Evolutionary conservation across 2,329 filamentous ascomycete species (phyloP).

Genomic region (Stylonectria norvegica): DNA sequence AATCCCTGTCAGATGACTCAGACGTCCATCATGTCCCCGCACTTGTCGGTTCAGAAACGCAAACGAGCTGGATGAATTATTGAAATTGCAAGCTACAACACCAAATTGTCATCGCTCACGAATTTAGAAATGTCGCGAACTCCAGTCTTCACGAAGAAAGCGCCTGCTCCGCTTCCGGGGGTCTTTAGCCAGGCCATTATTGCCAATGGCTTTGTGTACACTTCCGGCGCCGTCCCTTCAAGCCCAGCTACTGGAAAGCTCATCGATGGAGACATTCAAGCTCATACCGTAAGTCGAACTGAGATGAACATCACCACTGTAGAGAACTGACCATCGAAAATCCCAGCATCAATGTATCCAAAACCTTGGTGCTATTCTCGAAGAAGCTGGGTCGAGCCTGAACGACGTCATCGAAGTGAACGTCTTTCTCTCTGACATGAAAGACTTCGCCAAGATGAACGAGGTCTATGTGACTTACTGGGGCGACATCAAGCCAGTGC

Average conservation of each 20-base stretch:
- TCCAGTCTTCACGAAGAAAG: constrained; percentile 22
- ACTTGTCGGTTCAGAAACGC: too few species aligned
- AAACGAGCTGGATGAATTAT: too few species aligned
- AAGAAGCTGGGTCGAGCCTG: constrained; percentile 62
- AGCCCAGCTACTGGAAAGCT: constrained; percentile 54
- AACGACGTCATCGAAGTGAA: constrained; percentile 66
- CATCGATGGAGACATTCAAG: constrained; percentile 61
- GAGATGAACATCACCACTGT: not conserved
- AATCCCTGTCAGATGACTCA: too few species aligned
- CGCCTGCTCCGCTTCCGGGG: constrained; percentile 17
- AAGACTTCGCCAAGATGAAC: constrained; percentile 71
- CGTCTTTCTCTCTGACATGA: constrained; percentile 70
- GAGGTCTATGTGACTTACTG: constrained; percentile 68
- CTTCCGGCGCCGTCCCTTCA: constrained; percentile 67
- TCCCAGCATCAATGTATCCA: constrained; percentile 56
- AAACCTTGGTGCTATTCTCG: constrained; percentile 66
- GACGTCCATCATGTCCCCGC: too few species aligned
- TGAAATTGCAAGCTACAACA: too few species aligned
- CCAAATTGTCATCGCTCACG: too few species aligned
- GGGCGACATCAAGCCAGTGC: constrained; percentile 41
- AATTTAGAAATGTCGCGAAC: constrained; percentile 22
- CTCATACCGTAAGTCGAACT: constrained; percentile 50
- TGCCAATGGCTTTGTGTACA: constrained; percentile 64
- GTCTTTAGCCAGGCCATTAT: constrained; percentile 32
- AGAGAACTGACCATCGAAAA: not conserved